Evolutionary conservation across 345 rosid species (phyloP).

Genomic region (Crucihimalaya himalaica): DNA sequence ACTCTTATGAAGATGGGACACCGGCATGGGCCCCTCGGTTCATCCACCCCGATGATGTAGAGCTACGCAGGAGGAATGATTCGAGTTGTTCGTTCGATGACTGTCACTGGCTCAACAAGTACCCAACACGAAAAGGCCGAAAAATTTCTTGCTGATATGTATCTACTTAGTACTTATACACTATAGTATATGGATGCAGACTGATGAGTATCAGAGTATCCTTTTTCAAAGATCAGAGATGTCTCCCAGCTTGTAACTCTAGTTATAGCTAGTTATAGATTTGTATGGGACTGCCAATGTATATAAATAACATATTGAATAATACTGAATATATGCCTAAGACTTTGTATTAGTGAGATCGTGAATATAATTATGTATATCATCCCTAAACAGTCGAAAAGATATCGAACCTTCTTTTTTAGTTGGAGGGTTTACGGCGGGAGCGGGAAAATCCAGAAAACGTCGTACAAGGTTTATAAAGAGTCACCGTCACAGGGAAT

Average conservation of each 20-base stretch:
- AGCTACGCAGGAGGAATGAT: conserved; percentile 40
- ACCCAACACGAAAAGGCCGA: conserved; percentile 40
- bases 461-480: neutral
- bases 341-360: neutral
- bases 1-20: conserved; percentile 88
- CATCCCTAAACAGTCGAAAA: no score
- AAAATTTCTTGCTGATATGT: conserved; percentile 35
- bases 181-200: neutral
- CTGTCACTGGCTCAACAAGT: conserved; percentile 68
- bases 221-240: neutral
- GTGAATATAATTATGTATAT: neutral
- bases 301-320: neutral
- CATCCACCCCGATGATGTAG: conserved; percentile 57
- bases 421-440: conserved; percentile 6
- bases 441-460: conserved; percentile 29
- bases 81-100: conserved; percentile 65
- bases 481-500: neutral
- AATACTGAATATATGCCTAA: neutral
- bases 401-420: neutral
- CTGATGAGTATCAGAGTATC: conserved; percentile 22
- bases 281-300: neutral
- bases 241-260: neutral
- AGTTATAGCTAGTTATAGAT: conserved; percentile 9
- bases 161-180: neutral
- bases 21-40: conserved; percentile 68